These are phyloP conservation scores for Penicillium sp. DNA, from an alignment of 2,329 filamentous ascomycete species.

Conservation along the genomic window DNA sequence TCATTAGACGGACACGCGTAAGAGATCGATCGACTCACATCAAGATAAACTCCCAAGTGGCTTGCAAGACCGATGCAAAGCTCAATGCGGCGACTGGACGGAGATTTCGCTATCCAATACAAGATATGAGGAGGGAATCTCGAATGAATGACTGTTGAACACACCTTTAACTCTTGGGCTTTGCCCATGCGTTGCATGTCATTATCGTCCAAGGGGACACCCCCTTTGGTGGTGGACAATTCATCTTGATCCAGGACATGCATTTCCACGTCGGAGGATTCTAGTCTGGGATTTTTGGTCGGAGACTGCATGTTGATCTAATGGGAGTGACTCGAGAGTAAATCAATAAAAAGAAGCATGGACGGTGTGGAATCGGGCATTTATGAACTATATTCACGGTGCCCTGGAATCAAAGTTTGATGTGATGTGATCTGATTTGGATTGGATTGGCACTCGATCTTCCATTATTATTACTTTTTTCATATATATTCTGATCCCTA, in stretches of 20 bases:
- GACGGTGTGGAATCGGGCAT: no score
- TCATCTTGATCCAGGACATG: neutral
- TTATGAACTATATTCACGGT: no score
- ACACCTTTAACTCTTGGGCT: slow-evolving; percentile 26
- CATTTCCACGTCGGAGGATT: neutral
- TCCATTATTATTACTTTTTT: no score
- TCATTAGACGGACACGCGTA: neutral
- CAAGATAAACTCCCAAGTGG: slow-evolving; percentile 35
- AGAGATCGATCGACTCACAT: slow-evolving; percentile 26
- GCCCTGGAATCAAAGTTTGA: no score
- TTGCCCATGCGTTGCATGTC: slow-evolving; percentile 31
- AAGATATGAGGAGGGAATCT: neutral
- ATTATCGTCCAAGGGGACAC: slow-evolving; percentile 18
- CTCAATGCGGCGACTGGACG: slow-evolving; percentile 32
- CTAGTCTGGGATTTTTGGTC: neutral
- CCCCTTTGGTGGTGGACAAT: neutral
- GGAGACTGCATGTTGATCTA: neutral
- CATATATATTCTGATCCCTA: no score
- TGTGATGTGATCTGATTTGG: no score
- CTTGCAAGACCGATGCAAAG: slow-evolving; percentile 33
- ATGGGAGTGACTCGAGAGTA: neutral
- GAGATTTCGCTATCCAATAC: slow-evolving; percentile 25
- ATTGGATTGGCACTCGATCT: no score
- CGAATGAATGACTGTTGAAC: neutral
- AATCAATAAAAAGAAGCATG: neutral